phyloP scores from a whole-genome alignment of 2,329 filamentous ascomycete genomes.

The Aureobasidium sp. region DNA sequence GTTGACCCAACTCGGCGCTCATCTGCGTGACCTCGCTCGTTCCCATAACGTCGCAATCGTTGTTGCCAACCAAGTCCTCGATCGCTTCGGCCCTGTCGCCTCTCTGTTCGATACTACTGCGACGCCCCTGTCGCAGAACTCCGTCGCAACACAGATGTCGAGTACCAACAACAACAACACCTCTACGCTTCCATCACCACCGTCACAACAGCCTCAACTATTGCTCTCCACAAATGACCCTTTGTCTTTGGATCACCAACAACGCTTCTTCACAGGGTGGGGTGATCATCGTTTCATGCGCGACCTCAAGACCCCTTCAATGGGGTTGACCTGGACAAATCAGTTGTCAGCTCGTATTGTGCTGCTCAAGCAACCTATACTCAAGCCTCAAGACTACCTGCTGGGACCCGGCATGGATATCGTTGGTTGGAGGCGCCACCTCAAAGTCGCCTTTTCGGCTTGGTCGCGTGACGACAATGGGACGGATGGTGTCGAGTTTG shows the following conservation, averaged over 20 bases:
- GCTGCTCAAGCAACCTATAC: slow-evolving; percentile 62
- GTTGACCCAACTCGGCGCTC: slow-evolving; percentile 66
- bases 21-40: slow-evolving; percentile 69
- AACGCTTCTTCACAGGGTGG: slow-evolving; percentile 94
- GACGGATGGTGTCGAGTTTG: slow-evolving; percentile 58
- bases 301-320: slow-evolving; percentile 70
- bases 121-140: slow-evolving; percentile 8
- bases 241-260: slow-evolving; percentile 77
- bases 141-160: neutral
- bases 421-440: slow-evolving; percentile 62
- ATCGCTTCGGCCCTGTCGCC: slow-evolving; percentile 58
- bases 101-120: neutral
- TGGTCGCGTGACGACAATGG: slow-evolving; percentile 55
- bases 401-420: slow-evolving; percentile 40
- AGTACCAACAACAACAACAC: neutral
- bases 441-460: slow-evolving; percentile 85
- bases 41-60: slow-evolving; percentile 74
- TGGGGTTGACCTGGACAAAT: slow-evolving; percentile 86
- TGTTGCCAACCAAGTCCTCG: slow-evolving; percentile 90
- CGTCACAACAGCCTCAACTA: neutral
- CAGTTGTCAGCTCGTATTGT: slow-evolving; percentile 80
- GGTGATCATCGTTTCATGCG: slow-evolving; percentile 50
- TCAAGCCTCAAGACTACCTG: slow-evolving; percentile 33
- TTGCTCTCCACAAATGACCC: slow-evolving; percentile 43
- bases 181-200: neutral